These are phyloP conservation scores for Vigna nakashimae DNA, from an alignment of 306 rosid species.

Conservation along the genomic window DNA sequence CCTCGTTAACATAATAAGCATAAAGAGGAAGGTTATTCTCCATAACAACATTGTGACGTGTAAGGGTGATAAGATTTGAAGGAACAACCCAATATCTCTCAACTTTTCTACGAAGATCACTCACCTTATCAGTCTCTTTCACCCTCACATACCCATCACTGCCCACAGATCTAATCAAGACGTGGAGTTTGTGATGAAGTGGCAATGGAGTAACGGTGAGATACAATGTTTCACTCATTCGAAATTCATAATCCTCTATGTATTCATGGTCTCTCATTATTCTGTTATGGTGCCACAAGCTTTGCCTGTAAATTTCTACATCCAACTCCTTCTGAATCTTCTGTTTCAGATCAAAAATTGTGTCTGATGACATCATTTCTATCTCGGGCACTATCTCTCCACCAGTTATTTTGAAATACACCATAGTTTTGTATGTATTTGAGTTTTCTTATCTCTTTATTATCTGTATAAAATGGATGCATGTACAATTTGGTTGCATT, in stretches of 20 bases:
- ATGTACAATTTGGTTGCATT: slow-evolving; percentile 16
- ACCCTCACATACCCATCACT: slow-evolving; percentile 41
- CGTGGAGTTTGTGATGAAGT: slow-evolving; percentile 25
- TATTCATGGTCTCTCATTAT: slow-evolving; percentile 6
- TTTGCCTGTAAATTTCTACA: slow-evolving; percentile 43
- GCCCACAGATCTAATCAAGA: slow-evolving; percentile 4
- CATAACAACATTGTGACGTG: slow-evolving; percentile 15
- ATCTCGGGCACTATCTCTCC: slow-evolving; percentile 44
- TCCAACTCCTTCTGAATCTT: slow-evolving; percentile 35
- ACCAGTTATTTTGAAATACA: slow-evolving; percentile 31
- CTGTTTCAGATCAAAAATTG: slow-evolving; percentile 42
- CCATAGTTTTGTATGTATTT: background rate
- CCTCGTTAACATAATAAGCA: slow-evolving; percentile 48
- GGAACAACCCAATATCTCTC: slow-evolving; percentile 46
- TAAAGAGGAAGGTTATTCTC: slow-evolving; percentile 25
- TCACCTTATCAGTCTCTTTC: slow-evolving; percentile 46
- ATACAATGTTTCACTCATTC: background rate
- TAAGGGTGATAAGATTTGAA: slow-evolving; percentile 3
- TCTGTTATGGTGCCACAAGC: slow-evolving; percentile 29
- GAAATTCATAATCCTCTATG: slow-evolving; percentile 1
- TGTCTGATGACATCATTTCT: background rate
- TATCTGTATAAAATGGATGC: background rate
- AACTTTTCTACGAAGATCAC: slow-evolving; percentile 33
- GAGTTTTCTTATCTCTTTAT: background rate
- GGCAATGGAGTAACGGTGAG: slow-evolving; percentile 39